Base-by-base conservation (phyloP, 345 rosid genomes). In the Sonneratia alba region DNA sequence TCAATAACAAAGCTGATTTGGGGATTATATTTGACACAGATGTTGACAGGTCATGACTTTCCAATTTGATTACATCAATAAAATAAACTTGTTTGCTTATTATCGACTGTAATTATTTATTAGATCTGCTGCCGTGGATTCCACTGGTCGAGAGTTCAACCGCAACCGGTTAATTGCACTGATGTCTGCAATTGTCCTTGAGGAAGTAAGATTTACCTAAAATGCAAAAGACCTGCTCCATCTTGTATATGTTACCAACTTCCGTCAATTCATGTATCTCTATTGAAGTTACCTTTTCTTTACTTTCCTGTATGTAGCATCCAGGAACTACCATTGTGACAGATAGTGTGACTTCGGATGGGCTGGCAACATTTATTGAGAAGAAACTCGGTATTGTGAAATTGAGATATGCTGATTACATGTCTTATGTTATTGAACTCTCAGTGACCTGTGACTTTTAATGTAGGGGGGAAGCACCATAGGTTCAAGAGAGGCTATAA, bases 111-210 rank as follows among this genome's bases (percentile, higher is more conserved):
- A 7, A 38, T 36, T 19, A 24, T 77, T 34, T 22, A 73, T 37
- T 72, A 92, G 99, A 85, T 95, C 99, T 82, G 99, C 99, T 81
- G 99, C 97, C 72, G 99, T 95, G 83, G 99, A 95, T 83, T 88
- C 97, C 69, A 66, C 85, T 71, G 98, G 97, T 67, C 87, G 81
- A 37, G 98, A 91, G 79, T 82, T 95, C 64, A 95, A 95, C 76
- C 91, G 99, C 62, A 95, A 95, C 82, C 92, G 96, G 62, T 79
- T 95, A 68, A 91, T 95, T 80, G 98, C 99, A 65, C 79, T 92
- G 70, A 81, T 89, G 77, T 90, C 98, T 66, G 99, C 99, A 68
- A 90, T 92, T 82, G 96, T 92, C 75, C 88, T 95, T 59, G 96
- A 91, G 79, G 97, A 95, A 79, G 98, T 95, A 90, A 83, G 91